These are phyloP conservation scores for Coemansia asiatica DNA, from an alignment of 192 early-diverging fungal species.

Conservation along the genomic window DNA sequence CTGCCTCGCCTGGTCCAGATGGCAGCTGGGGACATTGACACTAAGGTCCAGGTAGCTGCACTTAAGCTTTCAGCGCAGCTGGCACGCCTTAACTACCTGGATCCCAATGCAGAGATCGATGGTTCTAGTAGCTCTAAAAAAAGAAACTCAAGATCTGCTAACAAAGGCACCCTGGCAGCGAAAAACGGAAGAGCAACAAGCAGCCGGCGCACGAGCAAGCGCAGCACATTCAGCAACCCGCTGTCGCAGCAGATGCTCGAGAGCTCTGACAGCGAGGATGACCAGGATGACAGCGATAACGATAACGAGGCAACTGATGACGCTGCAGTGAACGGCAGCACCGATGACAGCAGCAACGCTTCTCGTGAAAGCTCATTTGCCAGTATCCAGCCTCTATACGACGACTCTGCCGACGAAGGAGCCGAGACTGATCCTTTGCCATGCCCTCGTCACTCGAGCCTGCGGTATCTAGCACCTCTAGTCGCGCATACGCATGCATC, in stretches of 20 bases:
- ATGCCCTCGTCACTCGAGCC: constrained; percentile 56
- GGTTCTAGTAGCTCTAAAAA: constrained; percentile 5
- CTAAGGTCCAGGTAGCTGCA: constrained; percentile 46
- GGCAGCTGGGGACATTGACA: constrained; percentile 46
- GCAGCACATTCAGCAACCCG: constrained; percentile 37
- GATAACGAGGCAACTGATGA: neutral
- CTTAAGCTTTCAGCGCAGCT: constrained; percentile 36
- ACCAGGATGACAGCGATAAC: constrained; percentile 10
- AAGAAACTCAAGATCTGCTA: neutral
- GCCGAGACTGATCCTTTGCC: constrained; percentile 52
- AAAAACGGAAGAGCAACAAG: neutral
- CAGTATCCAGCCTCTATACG: constrained; percentile 23
- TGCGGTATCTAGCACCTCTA: constrained; percentile 62
- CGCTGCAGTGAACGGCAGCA: neutral
- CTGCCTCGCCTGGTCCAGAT: constrained; percentile 46
- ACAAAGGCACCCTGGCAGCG: neutral
- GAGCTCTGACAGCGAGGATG: constrained; percentile 35
- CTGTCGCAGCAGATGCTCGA: constrained; percentile 53
- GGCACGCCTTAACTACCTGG: constrained; percentile 35
- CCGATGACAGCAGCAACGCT: neutral
- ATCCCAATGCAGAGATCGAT: constrained; percentile 29
- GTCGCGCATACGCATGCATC: constrained; percentile 70
- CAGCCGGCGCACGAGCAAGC: constrained; percentile 8
- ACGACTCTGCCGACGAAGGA: constrained; percentile 4
- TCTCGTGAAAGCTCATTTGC: neutral